Evolutionary conservation across 164 flowering plant species (phyloP), one percentile per base, ranked within the genome.

Genomic region (Macadamia integrifolia): DNA sequence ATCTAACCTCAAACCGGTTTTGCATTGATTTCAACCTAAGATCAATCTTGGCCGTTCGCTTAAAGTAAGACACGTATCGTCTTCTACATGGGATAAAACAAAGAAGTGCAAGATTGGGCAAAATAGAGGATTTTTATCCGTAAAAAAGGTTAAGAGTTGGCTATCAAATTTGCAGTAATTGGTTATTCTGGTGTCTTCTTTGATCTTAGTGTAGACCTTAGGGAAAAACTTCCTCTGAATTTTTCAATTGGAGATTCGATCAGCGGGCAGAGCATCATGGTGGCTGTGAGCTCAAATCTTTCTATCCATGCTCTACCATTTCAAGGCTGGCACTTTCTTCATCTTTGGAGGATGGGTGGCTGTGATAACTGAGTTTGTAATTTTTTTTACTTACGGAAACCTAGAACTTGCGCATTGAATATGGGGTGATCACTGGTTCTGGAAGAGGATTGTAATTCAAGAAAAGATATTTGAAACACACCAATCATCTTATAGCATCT

Each of bases 121-220:
- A 4, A 87, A 78, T 23, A 0, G 91, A 88, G 6, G 93, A 88
- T 0, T 23, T 23, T 23, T 23, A 23, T 23, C 23, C 23, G 93
- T 87, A 81, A 88, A 88, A 10, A 80, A 50, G 13, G 93, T 84
- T 48, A 88, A 67, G 10, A 80, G 70, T 58, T 86, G 82, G 77
- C 87, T 87, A 46, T 88, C 78, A 57, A 81, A 86, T 69, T 77
- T 82, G 80, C 93, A 88, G 81, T 86, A 91, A 69, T 88, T 84
- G 85, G 82, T 88, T 23, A 0, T 23, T 23, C 23, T 23, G 23
- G 77, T 72, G 61, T 82, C 84, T 55, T 71, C 78, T 48, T 67
- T 80, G 87, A 80, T 84, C 71, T 70, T 87, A 0, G 1, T 72
- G 71, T 78, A 72, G 65, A 88, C 89, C 11, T 76, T 63, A 3